Evolutionary conservation across 2,329 filamentous ascomycete species (phyloP).

Genomic region (Tolypocladium inflatum): DNA sequence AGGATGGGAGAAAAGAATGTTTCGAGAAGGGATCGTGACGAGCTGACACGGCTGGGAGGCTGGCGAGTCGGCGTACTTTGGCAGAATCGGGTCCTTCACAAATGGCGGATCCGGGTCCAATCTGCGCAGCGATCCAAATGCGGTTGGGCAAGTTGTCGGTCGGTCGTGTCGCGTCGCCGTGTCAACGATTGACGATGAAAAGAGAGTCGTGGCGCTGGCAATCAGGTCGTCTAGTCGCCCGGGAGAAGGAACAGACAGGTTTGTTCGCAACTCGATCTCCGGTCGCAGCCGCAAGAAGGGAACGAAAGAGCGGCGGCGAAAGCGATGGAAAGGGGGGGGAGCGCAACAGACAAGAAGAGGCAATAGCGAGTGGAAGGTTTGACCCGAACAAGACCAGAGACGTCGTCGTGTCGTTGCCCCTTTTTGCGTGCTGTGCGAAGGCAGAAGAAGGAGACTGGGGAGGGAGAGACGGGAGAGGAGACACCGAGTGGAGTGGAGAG

Average conservation of each 20-base stretch:
- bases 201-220: not conserved
- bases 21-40: not conserved
- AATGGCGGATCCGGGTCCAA: not conserved
- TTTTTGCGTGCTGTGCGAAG: not conserved
- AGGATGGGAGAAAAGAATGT: not conserved
- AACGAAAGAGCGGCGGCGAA: not conserved
- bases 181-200: not conserved
- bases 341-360: not conserved
- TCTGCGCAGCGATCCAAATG: not conserved
- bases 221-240: not conserved
- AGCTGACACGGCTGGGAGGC: not conserved
- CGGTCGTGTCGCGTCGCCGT: not conserved
- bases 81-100: not conserved
- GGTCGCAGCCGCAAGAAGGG: not conserved
- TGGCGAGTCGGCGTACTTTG: not conserved
- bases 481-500: not conserved
- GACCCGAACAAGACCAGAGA: not conserved
- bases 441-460: not conserved
- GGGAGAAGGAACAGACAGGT: not conserved
- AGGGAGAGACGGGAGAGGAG: not conserved
- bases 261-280: not conserved
- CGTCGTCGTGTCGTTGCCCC: not conserved
- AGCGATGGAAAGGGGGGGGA: not conserved
- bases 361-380: not conserved
- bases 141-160: not conserved